Evolutionary conservation across 1,284 basidiomycete species (phyloP), one percentile per base, ranked within the genome.

Genomic region (Hemileia vastatrix): DNA sequence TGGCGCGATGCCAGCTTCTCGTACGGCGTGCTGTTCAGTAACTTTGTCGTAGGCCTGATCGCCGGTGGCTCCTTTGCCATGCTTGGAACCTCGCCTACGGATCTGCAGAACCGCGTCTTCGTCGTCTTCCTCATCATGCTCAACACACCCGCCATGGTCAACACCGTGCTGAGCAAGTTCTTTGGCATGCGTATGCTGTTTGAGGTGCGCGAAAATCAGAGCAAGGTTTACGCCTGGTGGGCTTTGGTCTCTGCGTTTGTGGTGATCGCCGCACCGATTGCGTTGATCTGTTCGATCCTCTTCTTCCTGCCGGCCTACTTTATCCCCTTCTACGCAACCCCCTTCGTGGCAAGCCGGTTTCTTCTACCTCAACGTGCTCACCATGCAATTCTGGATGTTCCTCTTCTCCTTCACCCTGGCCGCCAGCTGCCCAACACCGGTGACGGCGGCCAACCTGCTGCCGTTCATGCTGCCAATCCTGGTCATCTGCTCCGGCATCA

Each of bases 381-480:
- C 45, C 6, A 15, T 61, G 43, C 67, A 68, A 50, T 67, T 69
- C 66, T 70, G 71, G 52, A 67, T 64, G 36, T 60, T 4, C 13
- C 36, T 6, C 32, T 74, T 74, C 60, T 67, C 71, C 8, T 64
- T 73, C 27, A 65, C 71, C 11, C 67, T 74, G 36, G 71, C 72
- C 0, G 71, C 70, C 15, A 62, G 68, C 23, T 72, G 70, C 23
- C 68, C 71, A 4, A 72, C 71, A 13, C 72, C 72, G 0, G 68
- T 73, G 6, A 36, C 71, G 51, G n/a, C n/a, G n/a, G n/a, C 3
- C 6, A 71, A 73, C 50, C 60, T 73, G 54, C 65, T 74, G n/a
- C 72, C 72, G 0, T 72, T 73, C 60, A 65, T 73, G 52, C 68
- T 74, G 40, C 70, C 72, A 6, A 71, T 74, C 45, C 67, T 74